These are phyloP conservation scores for Xylaria flabelliformis DNA, from an alignment of 495 filamentous ascomycete genomes.

Conservation along the genomic window DNA sequence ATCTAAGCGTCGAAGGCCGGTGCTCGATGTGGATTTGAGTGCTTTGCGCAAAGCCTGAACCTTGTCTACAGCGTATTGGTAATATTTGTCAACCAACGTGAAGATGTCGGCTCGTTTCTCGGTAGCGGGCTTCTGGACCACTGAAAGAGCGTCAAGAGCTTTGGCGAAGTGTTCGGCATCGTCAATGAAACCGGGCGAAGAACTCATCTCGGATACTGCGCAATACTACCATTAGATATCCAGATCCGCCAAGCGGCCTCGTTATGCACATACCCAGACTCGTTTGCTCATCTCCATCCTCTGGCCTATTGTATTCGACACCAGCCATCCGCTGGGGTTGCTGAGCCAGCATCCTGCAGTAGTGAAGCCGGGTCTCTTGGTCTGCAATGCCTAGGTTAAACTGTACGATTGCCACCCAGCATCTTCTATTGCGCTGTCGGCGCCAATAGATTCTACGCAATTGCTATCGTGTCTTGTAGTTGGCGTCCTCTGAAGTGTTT, in stretches of 20 bases:
- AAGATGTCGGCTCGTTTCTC: constrained; percentile 54
- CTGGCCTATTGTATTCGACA: constrained; percentile 30
- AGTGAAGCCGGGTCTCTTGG: constrained; percentile 3
- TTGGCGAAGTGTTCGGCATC: constrained; percentile 56
- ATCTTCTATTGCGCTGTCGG: constrained; percentile 34
- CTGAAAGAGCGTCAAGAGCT: constrained; percentile 49
- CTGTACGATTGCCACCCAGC: constrained; percentile 35
- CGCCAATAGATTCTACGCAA: constrained; percentile 14
- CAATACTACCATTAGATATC: constrained; percentile 37
- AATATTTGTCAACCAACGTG: constrained; percentile 52
- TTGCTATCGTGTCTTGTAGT: constrained; percentile 2
- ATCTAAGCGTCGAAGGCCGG: constrained; percentile 49
- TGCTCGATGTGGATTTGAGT: constrained; percentile 31
- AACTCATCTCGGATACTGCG: constrained; percentile 27
- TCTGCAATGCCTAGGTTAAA: constrained; percentile 23
- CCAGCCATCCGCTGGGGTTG: constrained; percentile 20
- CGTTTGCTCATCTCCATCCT: constrained; percentile 27
- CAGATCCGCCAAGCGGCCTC: background rate
- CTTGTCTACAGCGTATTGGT: constrained; percentile 47
- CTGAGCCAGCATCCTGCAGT: constrained; percentile 32
- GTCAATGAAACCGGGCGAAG: constrained; percentile 36
- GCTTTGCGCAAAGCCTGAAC: constrained; percentile 46
- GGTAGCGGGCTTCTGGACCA: constrained; percentile 37
- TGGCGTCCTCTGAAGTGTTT: background rate
- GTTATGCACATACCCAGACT: constrained; percentile 33